Conservation (phyloP, 306 rosid genomes). For the Cucurbita pepo region DNA sequence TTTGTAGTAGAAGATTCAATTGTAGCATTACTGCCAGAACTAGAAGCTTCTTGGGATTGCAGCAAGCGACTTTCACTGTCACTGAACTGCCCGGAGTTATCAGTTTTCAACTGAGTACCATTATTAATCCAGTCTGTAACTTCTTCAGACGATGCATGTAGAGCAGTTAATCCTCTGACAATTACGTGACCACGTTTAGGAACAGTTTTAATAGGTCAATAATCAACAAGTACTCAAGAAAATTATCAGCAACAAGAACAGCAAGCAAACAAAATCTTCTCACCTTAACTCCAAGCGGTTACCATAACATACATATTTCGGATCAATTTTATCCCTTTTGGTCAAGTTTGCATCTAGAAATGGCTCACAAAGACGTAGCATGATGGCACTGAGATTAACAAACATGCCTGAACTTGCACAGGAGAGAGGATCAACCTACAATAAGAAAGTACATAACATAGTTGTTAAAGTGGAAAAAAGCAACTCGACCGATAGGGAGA, state of each 20-base stretch:
- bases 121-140: constrained; percentile 69
- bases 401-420: constrained; percentile 99
- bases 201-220: neutral
- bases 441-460: neutral
- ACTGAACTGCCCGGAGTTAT: constrained; percentile 18
- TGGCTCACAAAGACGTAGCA: constrained; percentile 93
- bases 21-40: constrained; percentile 51
- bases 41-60: constrained; percentile 82
- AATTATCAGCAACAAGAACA: neutral
- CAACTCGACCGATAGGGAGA: too few relatives aligned
- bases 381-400: constrained; percentile 89
- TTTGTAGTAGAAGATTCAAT: constrained; percentile 25
- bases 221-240: neutral
- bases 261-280: constrained; percentile 12
- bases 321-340: constrained; percentile 82
- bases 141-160: constrained; percentile 91
- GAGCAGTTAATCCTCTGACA: constrained; percentile 86
- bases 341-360: constrained; percentile 77
- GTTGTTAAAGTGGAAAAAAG: constrained; percentile 1
- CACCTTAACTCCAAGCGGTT: constrained; percentile 79
- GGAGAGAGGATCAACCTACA: constrained; percentile 75
- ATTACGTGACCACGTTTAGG: constrained; percentile 22
- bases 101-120: constrained; percentile 22
- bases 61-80: constrained; percentile 54
- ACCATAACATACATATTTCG: constrained; percentile 63